These are phyloP conservation scores for Camellia granthamiana DNA, from an alignment of 148 eudicot genomes.

Conservation along the genomic window DNA sequence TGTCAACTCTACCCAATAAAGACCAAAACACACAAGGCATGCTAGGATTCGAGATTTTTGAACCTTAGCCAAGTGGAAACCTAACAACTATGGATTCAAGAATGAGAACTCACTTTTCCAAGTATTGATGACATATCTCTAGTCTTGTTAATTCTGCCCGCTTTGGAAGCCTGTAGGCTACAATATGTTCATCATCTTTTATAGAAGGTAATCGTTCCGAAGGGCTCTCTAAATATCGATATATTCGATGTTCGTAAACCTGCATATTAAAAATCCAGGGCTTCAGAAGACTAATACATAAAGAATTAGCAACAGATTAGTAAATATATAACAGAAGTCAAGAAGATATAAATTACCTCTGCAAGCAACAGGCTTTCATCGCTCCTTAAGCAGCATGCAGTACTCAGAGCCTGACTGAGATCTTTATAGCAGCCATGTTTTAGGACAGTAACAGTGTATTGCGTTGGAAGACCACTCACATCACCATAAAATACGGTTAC, in stretches of 20 bases:
- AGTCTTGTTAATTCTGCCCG: conserved; percentile 50
- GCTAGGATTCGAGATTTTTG: background rate
- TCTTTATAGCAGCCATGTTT: conserved; percentile 76
- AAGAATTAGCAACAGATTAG: background rate
- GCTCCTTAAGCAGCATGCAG: conserved; percentile 62
- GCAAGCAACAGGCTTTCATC: conserved; percentile 89
- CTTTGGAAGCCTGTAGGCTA: conserved; percentile 76
- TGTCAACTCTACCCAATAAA: no score
- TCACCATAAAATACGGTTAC: conserved; percentile 78
- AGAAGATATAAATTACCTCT: conserved; percentile 47
- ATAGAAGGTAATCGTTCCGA: conserved; percentile 59
- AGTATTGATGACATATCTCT: conserved; percentile 69
- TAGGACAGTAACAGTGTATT: conserved; percentile 70
- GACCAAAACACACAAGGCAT: background rate
- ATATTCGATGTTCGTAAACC: conserved; percentile 73
- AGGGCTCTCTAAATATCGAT: conserved; percentile 58
- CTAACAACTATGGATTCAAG: background rate
- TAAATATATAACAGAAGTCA: background rate
- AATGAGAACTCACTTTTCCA: conserved; percentile 54
- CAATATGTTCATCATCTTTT: conserved; percentile 82
- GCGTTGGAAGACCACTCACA: conserved; percentile 84
- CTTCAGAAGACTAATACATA: conserved; percentile 12
- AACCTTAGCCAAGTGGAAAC: background rate
- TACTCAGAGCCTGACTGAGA: conserved; percentile 60
- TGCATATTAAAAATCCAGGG: conserved; percentile 25